Evolutionary conservation across 2,329 filamentous ascomycete genomes (phyloP).

Genomic region (Verticillium nubilum): DNA sequence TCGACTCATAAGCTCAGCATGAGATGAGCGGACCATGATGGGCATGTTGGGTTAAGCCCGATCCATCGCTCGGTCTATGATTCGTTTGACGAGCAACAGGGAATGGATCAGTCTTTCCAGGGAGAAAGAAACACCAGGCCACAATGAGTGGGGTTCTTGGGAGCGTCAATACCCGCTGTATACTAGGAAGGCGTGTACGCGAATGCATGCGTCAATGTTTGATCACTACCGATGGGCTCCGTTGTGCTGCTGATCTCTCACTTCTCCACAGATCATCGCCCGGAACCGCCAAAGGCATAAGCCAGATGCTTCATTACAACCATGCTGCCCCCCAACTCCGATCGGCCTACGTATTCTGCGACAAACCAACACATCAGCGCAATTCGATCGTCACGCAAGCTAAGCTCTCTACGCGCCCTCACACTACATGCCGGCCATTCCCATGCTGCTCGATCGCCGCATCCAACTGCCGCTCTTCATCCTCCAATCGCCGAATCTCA

Average conservation of each 20-base stretch:
- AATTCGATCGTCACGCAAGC: background rate
- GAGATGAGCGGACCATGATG: too few species aligned
- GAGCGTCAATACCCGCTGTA: constrained; percentile 13
- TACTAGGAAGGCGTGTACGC: constrained; percentile 8
- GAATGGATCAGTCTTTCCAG: background rate
- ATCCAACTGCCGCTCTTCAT: constrained; percentile 53
- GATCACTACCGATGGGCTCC: background rate
- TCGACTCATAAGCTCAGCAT: too few species aligned
- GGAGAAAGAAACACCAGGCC: background rate
- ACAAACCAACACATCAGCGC: background rate
- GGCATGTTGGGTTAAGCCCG: background rate
- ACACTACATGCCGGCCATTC: constrained; percentile 4
- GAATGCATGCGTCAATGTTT: background rate
- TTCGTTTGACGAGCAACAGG: background rate
- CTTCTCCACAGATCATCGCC: too few species aligned
- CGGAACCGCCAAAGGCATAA: too few species aligned
- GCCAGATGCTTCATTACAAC: background rate
- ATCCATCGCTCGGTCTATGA: background rate
- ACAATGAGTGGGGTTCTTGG: constrained; percentile 1
- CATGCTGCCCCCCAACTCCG: background rate
- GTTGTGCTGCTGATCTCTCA: background rate
- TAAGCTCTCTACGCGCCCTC: background rate
- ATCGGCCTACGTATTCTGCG: background rate
- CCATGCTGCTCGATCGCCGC: constrained; percentile 46
- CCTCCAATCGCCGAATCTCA: constrained; percentile 49